Percentiles rank a stretch among this genome's conserved stretches.
Evolutionary conservation across 139 green algal genomes (phyloP).

Genomic region (Chlamydomonas sp.): DNA sequence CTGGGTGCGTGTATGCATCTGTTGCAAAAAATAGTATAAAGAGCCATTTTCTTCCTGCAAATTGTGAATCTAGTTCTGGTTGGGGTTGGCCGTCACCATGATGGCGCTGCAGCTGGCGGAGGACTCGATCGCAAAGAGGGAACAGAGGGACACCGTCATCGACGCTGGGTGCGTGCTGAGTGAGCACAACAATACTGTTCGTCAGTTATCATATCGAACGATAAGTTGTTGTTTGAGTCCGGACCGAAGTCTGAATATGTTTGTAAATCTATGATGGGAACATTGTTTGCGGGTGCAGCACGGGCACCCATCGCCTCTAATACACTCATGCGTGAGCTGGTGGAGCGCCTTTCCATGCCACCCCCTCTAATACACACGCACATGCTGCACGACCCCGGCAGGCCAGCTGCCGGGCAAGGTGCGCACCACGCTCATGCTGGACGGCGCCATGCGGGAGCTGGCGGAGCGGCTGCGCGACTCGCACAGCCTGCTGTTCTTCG

Average conservation of each 20-base stretch:
- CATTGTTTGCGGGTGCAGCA: too few relatives aligned
- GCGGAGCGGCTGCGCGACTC: conserved; percentile 83
- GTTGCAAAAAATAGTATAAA: too few relatives aligned
- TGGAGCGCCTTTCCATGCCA: conserved; percentile 42
- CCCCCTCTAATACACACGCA: conserved; percentile 19
- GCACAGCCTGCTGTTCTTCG: conserved; percentile 89
- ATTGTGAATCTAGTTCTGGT: background rate
- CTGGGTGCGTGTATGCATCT: conserved; percentile 50
- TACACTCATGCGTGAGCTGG: too few relatives aligned
- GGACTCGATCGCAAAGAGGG: conserved; percentile 85
- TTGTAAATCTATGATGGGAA: too few relatives aligned
- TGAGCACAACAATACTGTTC: too few relatives aligned
- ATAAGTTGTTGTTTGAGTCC: too few relatives aligned
- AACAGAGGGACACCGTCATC: conserved; percentile 87
- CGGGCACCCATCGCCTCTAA: background rate
- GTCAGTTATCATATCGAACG: too few relatives aligned
- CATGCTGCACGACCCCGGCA: conserved; percentile 3
- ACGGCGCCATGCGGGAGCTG: conserved; percentile 82
- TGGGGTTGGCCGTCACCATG: conserved; percentile 83
- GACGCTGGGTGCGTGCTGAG: conserved; percentile 65
- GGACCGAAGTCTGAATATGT: too few relatives aligned
- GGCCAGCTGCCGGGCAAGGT: conserved; percentile 68
- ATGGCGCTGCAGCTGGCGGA: conserved; percentile 92
- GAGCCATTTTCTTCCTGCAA: background rate
- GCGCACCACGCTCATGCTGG: conserved; percentile 72